Percentiles rank a stretch among this genome's conserved stretches.
Conservation (phyloP, 2,329 filamentous ascomycete genomes). For the Fusarium sp. region DNA sequence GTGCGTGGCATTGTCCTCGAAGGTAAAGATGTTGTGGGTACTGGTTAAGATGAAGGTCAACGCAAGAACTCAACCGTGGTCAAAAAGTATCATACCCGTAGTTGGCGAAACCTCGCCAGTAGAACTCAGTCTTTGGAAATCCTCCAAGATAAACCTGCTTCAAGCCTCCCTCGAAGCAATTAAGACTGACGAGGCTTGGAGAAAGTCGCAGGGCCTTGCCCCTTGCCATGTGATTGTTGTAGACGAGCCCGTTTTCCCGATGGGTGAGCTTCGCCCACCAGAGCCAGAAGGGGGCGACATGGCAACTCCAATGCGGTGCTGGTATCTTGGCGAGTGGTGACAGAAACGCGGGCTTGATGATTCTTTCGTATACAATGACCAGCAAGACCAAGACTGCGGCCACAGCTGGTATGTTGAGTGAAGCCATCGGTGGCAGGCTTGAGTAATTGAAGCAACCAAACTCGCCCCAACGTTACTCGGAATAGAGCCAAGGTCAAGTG, state of each 20-base stretch:
- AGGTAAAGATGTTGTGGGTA: conserved; percentile 20
- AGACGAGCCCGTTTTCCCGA: conserved; percentile 17
- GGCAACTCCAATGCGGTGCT: conserved; percentile 26
- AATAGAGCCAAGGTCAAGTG: background rate
- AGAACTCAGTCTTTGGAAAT: background rate
- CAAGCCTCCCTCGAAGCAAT: background rate
- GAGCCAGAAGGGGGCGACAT: conserved; percentile 20
- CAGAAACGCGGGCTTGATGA: conserved; percentile 11
- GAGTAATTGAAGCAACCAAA: background rate
- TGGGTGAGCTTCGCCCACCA: conserved; percentile 4
- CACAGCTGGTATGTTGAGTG: background rate
- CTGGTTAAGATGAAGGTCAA: background rate
- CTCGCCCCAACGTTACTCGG: background rate
- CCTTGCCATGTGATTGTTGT: background rate
- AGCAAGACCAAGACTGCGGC: background rate
- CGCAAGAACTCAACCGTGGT: background rate
- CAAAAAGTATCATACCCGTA: background rate
- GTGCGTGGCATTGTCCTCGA: conserved; percentile 20
- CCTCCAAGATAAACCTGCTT: background rate
- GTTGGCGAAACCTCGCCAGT: background rate
- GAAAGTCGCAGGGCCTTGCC: background rate
- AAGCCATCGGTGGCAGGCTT: background rate
- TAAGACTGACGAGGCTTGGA: background rate
- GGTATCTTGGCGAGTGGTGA: conserved; percentile 29
- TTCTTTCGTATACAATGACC: background rate